Conservation (phyloP, 139 green algal species). For the Chlamydomonas incerta region DNA sequence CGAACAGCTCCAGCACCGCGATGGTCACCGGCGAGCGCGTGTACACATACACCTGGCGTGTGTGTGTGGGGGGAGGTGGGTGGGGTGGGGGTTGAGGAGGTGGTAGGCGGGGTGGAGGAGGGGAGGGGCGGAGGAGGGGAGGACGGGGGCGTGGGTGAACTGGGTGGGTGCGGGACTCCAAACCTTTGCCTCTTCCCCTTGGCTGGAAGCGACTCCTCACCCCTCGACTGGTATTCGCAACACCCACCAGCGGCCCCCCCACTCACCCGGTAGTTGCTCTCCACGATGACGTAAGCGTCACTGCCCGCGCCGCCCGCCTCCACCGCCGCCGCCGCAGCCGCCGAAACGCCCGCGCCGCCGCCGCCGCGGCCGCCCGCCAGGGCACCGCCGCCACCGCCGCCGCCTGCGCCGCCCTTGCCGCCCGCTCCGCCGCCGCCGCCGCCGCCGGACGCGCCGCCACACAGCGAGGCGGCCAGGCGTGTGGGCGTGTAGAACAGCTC, state of each 20-base stretch:
- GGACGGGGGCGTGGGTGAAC: neutral
- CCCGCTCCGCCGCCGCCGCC: neutral
- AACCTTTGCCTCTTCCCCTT: too few species aligned
- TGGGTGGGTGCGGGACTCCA: slow-evolving; percentile 2
- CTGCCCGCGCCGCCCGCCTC: neutral
- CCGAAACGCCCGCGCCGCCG: neutral
- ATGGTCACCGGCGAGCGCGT: slow-evolving; percentile 74
- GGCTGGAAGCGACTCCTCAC: too few species aligned
- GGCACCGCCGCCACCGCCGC: neutral
- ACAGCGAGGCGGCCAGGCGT: slow-evolving; percentile 72
- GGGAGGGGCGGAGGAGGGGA: neutral
- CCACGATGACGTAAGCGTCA: slow-evolving; percentile 74
- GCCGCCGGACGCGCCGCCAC: slow-evolving; percentile 29
- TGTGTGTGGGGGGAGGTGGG: too few species aligned
- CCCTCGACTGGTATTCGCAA: too few species aligned
- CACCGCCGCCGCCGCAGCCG: neutral
- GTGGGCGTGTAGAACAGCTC: slow-evolving; percentile 75
- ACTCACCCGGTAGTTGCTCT: slow-evolving; percentile 83
- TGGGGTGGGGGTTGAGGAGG: too few species aligned
- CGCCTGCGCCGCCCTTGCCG: neutral
- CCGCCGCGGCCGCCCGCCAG: neutral
- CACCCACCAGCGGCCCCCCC: neutral
- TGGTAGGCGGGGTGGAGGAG: neutral
- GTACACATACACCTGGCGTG: slow-evolving; percentile 87
- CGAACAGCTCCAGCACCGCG: slow-evolving; percentile 82